Percentiles rank a stretch among this genome's conserved stretches.
These are phyloP conservation scores for Bassia scoparia DNA, from an alignment of 148 eudicot genomes.

Conservation along the genomic window DNA sequence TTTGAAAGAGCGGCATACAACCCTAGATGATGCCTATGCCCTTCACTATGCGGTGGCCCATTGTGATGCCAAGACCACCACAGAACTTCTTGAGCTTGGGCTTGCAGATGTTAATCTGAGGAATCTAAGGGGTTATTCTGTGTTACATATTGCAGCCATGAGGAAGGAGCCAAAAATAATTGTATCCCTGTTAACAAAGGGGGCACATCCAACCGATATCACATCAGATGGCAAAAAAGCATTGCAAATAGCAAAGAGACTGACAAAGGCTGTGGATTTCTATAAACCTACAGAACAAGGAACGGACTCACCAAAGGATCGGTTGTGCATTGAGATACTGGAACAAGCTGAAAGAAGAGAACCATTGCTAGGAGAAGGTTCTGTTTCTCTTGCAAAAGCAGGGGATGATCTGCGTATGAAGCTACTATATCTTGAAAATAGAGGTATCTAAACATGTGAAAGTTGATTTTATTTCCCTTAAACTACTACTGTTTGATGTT, in stretches of 20 bases:
- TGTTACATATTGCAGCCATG: constrained; percentile 85
- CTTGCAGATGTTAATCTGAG: constrained; percentile 67
- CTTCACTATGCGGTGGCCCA: constrained; percentile 91
- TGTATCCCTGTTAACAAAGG: constrained; percentile 80
- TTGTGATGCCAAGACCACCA: constrained; percentile 72
- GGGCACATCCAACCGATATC: constrained; percentile 70
- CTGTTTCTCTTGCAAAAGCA: constrained; percentile 69
- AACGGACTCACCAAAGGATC: constrained; percentile 60
- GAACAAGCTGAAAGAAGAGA: constrained; percentile 87
- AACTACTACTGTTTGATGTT: background rate
- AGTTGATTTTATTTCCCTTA: background rate
- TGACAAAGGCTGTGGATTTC: constrained; percentile 58
- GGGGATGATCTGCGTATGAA: constrained; percentile 74
- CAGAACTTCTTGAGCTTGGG: constrained; percentile 74
- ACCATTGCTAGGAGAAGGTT: constrained; percentile 74
- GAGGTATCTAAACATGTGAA: constrained; percentile 47
- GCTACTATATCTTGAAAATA: constrained; percentile 78
- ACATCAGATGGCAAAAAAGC: constrained; percentile 85
- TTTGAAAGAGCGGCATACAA: constrained; percentile 64
- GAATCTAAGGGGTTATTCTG: constrained; percentile 61
- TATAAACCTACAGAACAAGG: constrained; percentile 54
- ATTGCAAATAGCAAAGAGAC: constrained; percentile 69
- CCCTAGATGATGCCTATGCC: constrained; percentile 72
- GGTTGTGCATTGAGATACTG: constrained; percentile 84
- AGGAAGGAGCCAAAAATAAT: constrained; percentile 91